Base-by-base conservation (phyloP, 768 basidiomycete species). In the Tephrocybe sp. region DNA sequence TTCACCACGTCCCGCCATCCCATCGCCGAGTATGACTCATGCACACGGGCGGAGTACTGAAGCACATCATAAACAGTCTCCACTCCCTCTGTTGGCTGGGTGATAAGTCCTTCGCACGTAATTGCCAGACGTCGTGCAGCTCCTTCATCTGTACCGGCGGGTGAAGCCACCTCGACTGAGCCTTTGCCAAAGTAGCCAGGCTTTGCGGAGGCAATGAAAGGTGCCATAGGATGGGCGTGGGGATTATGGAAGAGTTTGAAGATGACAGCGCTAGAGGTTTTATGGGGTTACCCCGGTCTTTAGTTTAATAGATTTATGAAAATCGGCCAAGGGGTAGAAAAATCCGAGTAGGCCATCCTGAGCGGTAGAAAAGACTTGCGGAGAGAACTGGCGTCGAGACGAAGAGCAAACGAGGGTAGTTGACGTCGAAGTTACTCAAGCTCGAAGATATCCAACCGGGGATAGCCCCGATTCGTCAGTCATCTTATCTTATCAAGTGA, bases 61-160 rank as follows among this genome's bases (percentile, higher is more conserved):
- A 97, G 65, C 48, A 98, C 66, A 69, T 98, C 94, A 55, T 82
- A 80, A 0, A 93, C 78, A 26, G 91, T 92, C 52, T 87, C 77
- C 49, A 98, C 76, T 37, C 89, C 91, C 44, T 85, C 84, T 49
- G 79, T 69, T 3, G 88, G 89, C 57, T 73, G 80, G 1, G 75
- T 79, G n/a, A 87, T 72, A 19, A 92, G 77, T 8, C 49, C 64
- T 57, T 88, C 84, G 26, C 79, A 70, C 1, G 75, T 66, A 27
- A 82, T 75, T 1, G 79, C 75, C 9, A 79, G 65, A 18, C 89
- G 77, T 26, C 87, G 84, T 8, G 75, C 70, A 37, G 72, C 73
- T 5, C 81, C 77, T 52, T 86, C 81, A 45, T 79, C 80, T 3
- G 16, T 3, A 3, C 56, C 52, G 0, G 59, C 55, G 25, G 75